Conservation (phyloP, 208 protist genomes). For the Leishmania lainsoni region DNA sequence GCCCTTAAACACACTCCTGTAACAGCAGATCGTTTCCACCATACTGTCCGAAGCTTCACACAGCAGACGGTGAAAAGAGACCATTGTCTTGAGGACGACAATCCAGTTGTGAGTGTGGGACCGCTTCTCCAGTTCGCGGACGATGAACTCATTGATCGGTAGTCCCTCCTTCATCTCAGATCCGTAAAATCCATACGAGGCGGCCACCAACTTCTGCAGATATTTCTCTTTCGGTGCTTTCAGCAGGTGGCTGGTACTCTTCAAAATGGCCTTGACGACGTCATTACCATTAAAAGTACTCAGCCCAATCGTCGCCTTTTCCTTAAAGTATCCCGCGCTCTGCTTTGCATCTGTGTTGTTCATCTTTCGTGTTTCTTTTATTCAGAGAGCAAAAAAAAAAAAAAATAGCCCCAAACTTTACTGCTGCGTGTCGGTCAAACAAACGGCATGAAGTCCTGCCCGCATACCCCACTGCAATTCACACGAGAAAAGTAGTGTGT, state of each 20-base stretch:
- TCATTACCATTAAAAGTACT: conserved; percentile 71
- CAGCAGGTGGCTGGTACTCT: conserved; percentile 83
- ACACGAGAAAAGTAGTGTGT: neutral
- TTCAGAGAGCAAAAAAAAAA: too few species aligned
- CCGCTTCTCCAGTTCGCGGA: conserved; percentile 73
- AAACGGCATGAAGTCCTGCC: neutral
- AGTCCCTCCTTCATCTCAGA: conserved; percentile 26
- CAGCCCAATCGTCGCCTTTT: conserved; percentile 79
- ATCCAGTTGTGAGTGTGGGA: conserved; percentile 87
- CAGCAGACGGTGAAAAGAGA: conserved; percentile 75
- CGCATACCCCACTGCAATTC: neutral
- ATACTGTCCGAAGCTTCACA: conserved; percentile 66
- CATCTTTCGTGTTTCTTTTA: conserved; percentile 22
- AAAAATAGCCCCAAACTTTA: neutral
- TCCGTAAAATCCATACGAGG: conserved; percentile 61
- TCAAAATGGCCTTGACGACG: conserved; percentile 71
- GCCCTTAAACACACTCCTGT: conserved; percentile 51
- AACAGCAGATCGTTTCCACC: conserved; percentile 51
- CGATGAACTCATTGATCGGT: conserved; percentile 61
- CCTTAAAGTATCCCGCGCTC: conserved; percentile 80
- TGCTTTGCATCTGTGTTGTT: conserved; percentile 63
- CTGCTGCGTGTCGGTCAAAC: neutral
- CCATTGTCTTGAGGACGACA: conserved; percentile 80
- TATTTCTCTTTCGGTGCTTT: conserved; percentile 91
- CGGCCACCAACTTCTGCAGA: conserved; percentile 67